Base-by-base conservation (phyloP, 2,329 filamentous ascomycete genomes). In the Zalaria sp. region DNA sequence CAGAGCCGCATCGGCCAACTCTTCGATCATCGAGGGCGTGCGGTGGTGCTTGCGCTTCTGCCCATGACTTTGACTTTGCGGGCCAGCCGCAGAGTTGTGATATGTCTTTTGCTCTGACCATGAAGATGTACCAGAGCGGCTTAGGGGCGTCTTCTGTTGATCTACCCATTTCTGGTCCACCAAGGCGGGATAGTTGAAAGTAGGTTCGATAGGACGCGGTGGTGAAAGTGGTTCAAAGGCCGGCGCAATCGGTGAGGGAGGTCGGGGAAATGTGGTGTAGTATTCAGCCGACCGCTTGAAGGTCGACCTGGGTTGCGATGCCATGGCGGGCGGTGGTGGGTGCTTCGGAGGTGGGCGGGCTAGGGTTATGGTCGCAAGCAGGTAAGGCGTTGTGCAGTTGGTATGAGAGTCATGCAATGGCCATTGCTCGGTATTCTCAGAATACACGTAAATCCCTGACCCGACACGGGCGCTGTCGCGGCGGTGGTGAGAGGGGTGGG, bases 1-100 rank as follows among this genome's bases (percentile, higher is more conserved):
- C 37, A 64, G 52, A 37, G 65, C 65, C 39, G 60, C 62, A 45
- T 64, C 61, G 27, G 65, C 64, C 5, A 68, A 57, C 27, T 62
- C 57, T 40, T 66, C 65, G 45, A 67, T 67, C 46, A 63, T 58
- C 5, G 58, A 59, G 7, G 56, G 50, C 5, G 52, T 55, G 29
- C 52, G 48, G 32, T 51, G 49, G 37, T 58, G 55, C 37, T 45
- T 49, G 34, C 46, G 51, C 43, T 43, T 52, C 18, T 51, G 47
- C 35, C 46, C 51, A 25, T 34, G 35, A 29, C 41, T 49, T 26
- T 45, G 38, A 27, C 26, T 6, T 7, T 9, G 8, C n/a, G 37
- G 7, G 5, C 32, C 37, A 5, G 26, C 11, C 2, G 35, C 4
- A 7, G 29, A 7, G 29, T 32, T 7, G 7, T 32, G 29, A 18